Percentiles rank a stretch among this genome's conserved stretches.
Evolutionary conservation across 257 asterid genomes (phyloP).

Genomic region (Avicennia marina): DNA sequence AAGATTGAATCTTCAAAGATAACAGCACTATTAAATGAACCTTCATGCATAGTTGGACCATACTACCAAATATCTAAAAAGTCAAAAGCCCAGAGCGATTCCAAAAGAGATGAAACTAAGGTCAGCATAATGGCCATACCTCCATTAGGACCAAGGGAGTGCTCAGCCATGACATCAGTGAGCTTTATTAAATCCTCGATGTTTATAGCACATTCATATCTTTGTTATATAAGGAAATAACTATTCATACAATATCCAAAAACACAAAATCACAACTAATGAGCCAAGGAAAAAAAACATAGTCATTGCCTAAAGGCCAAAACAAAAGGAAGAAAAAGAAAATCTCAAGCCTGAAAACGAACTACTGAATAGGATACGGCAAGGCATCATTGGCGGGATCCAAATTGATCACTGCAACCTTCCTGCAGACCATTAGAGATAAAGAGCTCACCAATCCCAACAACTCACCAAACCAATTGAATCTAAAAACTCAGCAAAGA

Average conservation of each 20-base stretch:
- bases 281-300: too few species aligned
- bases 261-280: not conserved
- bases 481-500: too few species aligned
- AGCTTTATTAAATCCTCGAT: constrained; percentile 89
- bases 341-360: not conserved
- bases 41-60: constrained; percentile 6
- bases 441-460: not conserved
- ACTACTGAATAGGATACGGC: constrained; percentile 85
- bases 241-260: constrained; percentile 1
- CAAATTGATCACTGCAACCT: constrained; percentile 87
- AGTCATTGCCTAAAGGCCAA: not conserved
- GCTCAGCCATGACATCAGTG: constrained; percentile 87
- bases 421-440: constrained; percentile 51
- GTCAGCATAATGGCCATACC: constrained; percentile 41
- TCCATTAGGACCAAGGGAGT: constrained; percentile 96
- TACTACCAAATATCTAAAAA: not conserved
- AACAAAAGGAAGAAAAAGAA: constrained; percentile 1
- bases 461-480: too few species aligned
- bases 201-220: constrained; percentile 91
- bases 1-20: not conserved
- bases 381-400: constrained; percentile 96
- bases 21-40: not conserved
- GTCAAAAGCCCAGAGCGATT: not conserved
- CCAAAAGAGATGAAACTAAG: constrained; percentile 5
- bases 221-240: constrained; percentile 46